Evolutionary conservation across 306 rosid species (phyloP).

Genomic region (Sicyos baderoa): DNA sequence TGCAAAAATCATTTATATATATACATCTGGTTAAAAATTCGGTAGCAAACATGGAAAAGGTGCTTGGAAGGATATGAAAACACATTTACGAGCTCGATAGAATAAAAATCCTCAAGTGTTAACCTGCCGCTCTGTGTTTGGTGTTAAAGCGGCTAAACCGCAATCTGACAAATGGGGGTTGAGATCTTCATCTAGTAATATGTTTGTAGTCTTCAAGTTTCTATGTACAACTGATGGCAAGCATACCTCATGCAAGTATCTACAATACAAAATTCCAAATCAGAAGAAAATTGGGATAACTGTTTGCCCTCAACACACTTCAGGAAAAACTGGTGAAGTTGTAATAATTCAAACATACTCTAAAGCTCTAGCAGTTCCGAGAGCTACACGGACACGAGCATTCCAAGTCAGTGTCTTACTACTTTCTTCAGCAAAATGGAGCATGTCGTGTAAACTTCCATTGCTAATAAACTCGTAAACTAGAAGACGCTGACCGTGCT

Average conservation of each 20-base stretch:
- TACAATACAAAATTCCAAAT: constrained; percentile 28
- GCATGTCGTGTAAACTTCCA: constrained; percentile 84
- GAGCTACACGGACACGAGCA: constrained; percentile 92
- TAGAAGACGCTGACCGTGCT: constrained; percentile 91
- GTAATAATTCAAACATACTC: constrained; percentile 54
- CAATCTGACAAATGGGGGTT: constrained; percentile 79
- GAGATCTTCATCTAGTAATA: constrained; percentile 86
- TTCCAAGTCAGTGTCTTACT: constrained; percentile 78
- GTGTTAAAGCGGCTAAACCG: constrained; percentile 64
- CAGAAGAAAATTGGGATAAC: constrained; percentile 12
- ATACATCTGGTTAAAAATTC: not conserved
- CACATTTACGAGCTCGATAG: not conserved
- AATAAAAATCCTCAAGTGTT: not conserved
- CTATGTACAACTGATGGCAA: constrained; percentile 93
- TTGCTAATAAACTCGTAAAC: constrained; percentile 70
- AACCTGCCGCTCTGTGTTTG: constrained; percentile 69
- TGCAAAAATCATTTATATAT: constrained; percentile 31
- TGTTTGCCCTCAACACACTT: not conserved
- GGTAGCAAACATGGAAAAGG: not conserved
- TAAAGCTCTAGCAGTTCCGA: constrained; percentile 94
- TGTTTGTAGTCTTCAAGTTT: constrained; percentile 92
- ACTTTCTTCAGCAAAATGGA: constrained; percentile 77
- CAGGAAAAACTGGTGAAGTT: constrained; percentile 14
- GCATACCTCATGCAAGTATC: constrained; percentile 99
- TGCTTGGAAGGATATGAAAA: constrained; percentile 16